Base-by-base conservation (phyloP, 805 yeast species). In the Candida parachauliodes region DNA sequence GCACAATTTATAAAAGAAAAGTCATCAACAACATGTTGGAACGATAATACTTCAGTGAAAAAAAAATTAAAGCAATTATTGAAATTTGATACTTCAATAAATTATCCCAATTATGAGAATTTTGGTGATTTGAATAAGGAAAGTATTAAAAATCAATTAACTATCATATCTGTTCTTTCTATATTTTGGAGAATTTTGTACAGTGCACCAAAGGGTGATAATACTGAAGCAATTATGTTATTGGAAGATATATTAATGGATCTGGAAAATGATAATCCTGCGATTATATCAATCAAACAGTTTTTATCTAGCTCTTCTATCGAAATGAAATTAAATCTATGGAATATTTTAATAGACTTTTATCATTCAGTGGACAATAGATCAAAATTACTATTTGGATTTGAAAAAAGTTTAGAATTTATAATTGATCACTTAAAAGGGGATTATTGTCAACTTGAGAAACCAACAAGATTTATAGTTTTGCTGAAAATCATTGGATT, bases 101-200 rank as follows among this genome's bases (percentile, higher is more conserved):
- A 57, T 0, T 78, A 74, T 54, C 69, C 77, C 1, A 88, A 88
- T 51, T 83, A 73, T 46, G 62, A 68, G 1, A 62, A 71, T 39
- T 76, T 89, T 11, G 81, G 87, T 2, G 61, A 68, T 1, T 57
- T 89, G 2, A 79, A 72, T 28, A 36, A 56, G 1, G 60, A 66
- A 1, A 65, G 74, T 4, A 68, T 86, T 7, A 69, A 68, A 24
- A 66, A 77, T 4, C 89, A 87, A 48, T 62, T 80, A 14, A 81
- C 89, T 2, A 85, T 87, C 35, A 67, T 85, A 10, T 76, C 79
- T 19, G 85, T 91, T 0, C 74, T 88, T 30, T 64, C 82, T 0
- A 71, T 79, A 9, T 84, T 85, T 48, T 72, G 86, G 3, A 65
- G 63, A 12, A 70, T 79, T 7, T 64, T 79, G 17, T 59, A 60